Evolutionary conservation across 2,329 filamentous ascomycete species (phyloP).

Genomic region (Cercospora sp.): DNA sequence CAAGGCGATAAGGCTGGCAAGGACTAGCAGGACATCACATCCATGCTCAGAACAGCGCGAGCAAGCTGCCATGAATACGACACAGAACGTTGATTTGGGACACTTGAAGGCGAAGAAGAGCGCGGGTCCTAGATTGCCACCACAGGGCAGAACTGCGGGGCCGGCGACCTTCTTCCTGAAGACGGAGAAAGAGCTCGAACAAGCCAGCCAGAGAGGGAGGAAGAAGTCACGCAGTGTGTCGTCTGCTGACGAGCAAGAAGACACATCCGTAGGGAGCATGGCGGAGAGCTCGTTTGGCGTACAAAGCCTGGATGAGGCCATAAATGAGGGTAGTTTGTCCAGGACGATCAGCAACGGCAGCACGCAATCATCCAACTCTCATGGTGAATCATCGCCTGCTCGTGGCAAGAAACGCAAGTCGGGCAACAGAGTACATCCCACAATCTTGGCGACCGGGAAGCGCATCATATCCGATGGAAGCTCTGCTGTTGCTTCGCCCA

Average conservation of each 20-base stretch:
- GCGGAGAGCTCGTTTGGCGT: conserved; percentile 57
- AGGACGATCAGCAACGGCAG: conserved; percentile 32
- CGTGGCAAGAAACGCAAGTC: conserved; percentile 35
- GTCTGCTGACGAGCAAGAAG: conserved; percentile 16
- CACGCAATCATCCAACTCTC: conserved; percentile 25
- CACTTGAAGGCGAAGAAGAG: conserved; percentile 10
- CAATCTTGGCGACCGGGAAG: conserved; percentile 37
- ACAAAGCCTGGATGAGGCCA: conserved; percentile 57
- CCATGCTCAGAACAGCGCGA: background rate
- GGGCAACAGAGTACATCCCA: conserved; percentile 41
- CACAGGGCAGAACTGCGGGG: conserved; percentile 28
- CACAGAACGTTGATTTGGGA: conserved; percentile 7
- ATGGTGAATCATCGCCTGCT: conserved; percentile 22
- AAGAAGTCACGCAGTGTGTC: conserved; percentile 30
- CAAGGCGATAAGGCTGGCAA: background rate
- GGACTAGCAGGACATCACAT: background rate
- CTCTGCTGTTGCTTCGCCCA: conserved; percentile 31
- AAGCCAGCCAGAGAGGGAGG: conserved; percentile 27
- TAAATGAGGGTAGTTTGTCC: conserved; percentile 40
- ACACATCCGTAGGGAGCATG: conserved; percentile 34
- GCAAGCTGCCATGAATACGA: conserved; percentile 8
- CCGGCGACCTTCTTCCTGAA: conserved; percentile 63
- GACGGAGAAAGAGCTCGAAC: conserved; percentile 54
- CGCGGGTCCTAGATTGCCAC: background rate
- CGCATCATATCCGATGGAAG: conserved; percentile 39